Conservation (phyloP, 768 basidiomycete genomes). For the Amanita thiersii region DNA sequence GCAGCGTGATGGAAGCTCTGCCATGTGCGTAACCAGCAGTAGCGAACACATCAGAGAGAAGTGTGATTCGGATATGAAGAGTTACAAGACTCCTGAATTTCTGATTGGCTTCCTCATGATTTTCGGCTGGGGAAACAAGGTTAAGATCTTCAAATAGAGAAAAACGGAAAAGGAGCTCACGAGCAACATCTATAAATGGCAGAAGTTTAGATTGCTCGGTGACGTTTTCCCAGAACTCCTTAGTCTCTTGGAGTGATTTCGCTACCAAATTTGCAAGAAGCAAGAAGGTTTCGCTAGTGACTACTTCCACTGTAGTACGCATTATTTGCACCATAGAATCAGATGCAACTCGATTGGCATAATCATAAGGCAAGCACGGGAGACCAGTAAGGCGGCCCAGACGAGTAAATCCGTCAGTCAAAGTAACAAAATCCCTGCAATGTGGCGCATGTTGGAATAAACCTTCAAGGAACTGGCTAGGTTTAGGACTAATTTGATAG, state of each 20-base stretch:
- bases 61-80: constrained; percentile 69
- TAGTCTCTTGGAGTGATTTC: constrained; percentile 60
- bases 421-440: constrained; percentile 81
- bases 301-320: constrained; percentile 81
- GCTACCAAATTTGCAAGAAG: constrained; percentile 67
- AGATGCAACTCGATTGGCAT: constrained; percentile 75
- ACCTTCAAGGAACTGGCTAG: constrained; percentile 77
- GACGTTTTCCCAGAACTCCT: constrained; percentile 57
- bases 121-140: constrained; percentile 27
- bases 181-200: constrained; percentile 48
- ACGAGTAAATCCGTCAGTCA: constrained; percentile 62
- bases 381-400: constrained; percentile 73
- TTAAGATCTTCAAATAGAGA: constrained; percentile 5
- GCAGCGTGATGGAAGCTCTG: constrained; percentile 62
- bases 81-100: constrained; percentile 67
- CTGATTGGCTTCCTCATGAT: constrained; percentile 43
- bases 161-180: constrained; percentile 20
- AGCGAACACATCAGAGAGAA: constrained; percentile 83
- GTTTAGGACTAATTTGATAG: constrained; percentile 2
- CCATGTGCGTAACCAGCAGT: constrained; percentile 79
- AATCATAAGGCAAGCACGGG: constrained; percentile 86
- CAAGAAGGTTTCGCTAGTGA: constrained; percentile 66
- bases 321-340: constrained; percentile 86
- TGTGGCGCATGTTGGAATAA: constrained; percentile 89
- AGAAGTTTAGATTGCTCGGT: constrained; percentile 53